Conservation (phyloP, 2,329 filamentous ascomycete genomes). For the Aspergillus fischeri region DNA sequence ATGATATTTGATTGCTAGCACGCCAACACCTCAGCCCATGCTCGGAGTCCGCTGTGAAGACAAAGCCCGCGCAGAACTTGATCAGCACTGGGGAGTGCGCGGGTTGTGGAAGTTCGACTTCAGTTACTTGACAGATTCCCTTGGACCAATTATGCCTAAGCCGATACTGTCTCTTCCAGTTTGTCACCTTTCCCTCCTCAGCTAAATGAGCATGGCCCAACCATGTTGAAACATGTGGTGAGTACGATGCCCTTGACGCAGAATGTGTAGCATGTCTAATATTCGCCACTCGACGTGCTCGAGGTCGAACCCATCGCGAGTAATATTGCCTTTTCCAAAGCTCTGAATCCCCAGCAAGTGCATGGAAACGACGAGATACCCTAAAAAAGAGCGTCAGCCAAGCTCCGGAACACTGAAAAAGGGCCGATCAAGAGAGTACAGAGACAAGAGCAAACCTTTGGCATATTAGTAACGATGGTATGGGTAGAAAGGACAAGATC, state of each 20-base stretch:
- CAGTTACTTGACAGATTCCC: constrained; percentile 74
- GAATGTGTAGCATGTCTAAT: constrained; percentile 45
- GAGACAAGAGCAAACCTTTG: constrained; percentile 48
- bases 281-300: constrained; percentile 70
- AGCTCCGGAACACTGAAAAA: background rate
- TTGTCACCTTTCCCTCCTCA: constrained; percentile 48
- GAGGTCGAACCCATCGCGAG: constrained; percentile 75
- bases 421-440: background rate
- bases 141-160: constrained; percentile 86
- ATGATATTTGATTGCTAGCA: constrained; percentile 55
- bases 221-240: constrained; percentile 57
- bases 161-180: constrained; percentile 89
- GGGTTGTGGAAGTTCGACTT: constrained; percentile 61
- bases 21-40: constrained; percentile 77
- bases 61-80: constrained; percentile 70
- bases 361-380: constrained; percentile 67
- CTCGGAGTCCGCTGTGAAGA: constrained; percentile 68
- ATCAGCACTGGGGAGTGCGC: constrained; percentile 63
- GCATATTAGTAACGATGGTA: constrained; percentile 62
- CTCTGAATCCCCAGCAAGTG: constrained; percentile 73
- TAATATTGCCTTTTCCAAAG: constrained; percentile 92
- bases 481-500: constrained; percentile 72
- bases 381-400: constrained; percentile 12
- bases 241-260: constrained; percentile 45
- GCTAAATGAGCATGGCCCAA: constrained; percentile 58